Evolutionary conservation across 352 stramenopile species (phyloP), one percentile per base, ranked within the genome.

Genomic region (Saprolegnia parasitica): DNA sequence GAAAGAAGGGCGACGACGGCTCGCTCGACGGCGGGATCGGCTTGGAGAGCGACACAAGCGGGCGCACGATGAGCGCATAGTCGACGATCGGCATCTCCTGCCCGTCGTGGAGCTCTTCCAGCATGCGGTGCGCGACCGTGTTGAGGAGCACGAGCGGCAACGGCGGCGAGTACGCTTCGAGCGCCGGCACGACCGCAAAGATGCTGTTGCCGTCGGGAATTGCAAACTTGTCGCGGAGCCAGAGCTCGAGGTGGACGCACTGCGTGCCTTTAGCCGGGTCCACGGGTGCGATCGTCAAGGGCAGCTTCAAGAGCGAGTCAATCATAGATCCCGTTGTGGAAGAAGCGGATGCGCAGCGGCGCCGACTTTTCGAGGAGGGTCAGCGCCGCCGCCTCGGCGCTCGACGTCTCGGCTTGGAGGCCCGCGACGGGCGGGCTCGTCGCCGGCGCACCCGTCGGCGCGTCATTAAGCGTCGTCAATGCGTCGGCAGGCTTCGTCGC

Each of bases 131-230:
- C 0, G 81, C 84, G 16, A 91, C 68, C 11, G 81, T 82, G 67
- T 95, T 95, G 80, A 95, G 77, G 76, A 95, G 88, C 54, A 87
- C 80, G 56, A 95, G 77, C 62, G 86, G 86, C 61, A 84, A 88
- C 64, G 83, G 79, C 26, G 86, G 86, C 23, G 79, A 88, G 66
- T 93, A 95, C 50, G 89, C 74, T 67, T 95, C 86, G 9, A 91
- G 76, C 11, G 84, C 86, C 0, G 83, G 86, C 42, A 85, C 73
- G 16, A 95, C 78, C 0, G 81, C 84, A 55, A 95, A 95, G 0
- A 93, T 78, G 70, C 81, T 93, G 47, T 78, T 81, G 55, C 79
- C 80, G 5, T 29, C 4, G 0, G 81, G 74, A 6, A 95, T 75
- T 49, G 73, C 55, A 68, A 95, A 86, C 52, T 86, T 75, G 5